phyloP scores from a whole-genome alignment of 179 eudicot genomes.

The Spinacia oleracea region DNA sequence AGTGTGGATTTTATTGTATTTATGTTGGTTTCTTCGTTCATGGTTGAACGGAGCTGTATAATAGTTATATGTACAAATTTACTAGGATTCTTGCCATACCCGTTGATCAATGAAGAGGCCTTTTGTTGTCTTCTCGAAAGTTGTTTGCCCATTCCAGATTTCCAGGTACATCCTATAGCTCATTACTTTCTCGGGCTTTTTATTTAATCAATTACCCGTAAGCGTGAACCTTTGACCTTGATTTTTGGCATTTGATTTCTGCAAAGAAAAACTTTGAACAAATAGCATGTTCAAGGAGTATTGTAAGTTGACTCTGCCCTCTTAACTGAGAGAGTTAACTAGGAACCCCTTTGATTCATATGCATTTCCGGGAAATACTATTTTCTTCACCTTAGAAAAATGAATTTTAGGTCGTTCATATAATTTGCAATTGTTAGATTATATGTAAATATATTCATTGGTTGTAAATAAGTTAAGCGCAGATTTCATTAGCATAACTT shows the following conservation, averaged over 20 bases:
- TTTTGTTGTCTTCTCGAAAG: conserved; percentile 9
- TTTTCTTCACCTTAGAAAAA: no score
- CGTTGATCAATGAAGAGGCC: conserved; percentile 13
- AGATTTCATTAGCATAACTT: no score
- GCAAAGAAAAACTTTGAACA: no score
- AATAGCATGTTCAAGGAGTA: no score
- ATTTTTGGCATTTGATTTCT: neutral
- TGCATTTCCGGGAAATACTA: no score
- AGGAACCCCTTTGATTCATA: no score
- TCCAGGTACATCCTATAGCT: neutral
- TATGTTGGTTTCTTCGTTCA: conserved; percentile 10
- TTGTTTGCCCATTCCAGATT: neutral
- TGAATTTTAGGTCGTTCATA: no score
- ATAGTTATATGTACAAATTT: conserved; percentile 23
- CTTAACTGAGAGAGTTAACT: no score
- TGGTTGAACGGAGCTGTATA: conserved; percentile 26
- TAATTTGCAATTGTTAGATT: no score
- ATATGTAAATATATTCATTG: no score
- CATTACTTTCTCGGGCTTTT: neutral
- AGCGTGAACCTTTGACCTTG: neutral
- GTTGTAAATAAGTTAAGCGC: no score
- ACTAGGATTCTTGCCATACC: neutral
- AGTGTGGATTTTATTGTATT: conserved; percentile 15
- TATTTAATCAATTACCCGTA: neutral
- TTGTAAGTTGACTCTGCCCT: no score